A percentile compares a stretch with the other conserved stretches of the same genome.
These are phyloP conservation scores for Strobilomyces dryophilus DNA, from an alignment of 768 basidiomycete species.

Conservation along the genomic window DNA sequence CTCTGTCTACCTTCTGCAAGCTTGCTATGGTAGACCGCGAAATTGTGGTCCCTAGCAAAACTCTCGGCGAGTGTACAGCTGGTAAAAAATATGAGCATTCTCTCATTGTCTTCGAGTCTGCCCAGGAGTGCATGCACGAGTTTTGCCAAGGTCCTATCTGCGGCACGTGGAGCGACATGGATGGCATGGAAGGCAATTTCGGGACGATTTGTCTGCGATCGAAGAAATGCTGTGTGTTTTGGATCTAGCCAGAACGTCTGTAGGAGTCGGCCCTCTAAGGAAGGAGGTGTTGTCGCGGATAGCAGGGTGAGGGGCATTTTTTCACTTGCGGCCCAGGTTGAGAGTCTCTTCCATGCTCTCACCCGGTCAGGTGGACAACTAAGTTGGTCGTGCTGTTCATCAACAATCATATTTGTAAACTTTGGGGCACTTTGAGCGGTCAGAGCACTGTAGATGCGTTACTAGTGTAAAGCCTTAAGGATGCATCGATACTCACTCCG, in stretches of 20 bases:
- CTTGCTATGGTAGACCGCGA: background rate
- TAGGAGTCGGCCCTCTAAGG: background rate
- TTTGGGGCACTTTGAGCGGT: background rate
- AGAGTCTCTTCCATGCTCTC: background rate
- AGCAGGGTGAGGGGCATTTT: background rate
- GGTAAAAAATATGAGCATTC: background rate
- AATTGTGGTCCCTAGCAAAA: background rate
- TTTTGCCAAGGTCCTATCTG: background rate
- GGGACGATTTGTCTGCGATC: background rate
- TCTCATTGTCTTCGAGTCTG: background rate
- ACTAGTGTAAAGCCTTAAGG: background rate
- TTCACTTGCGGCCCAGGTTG: background rate
- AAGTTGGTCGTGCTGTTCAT: conserved; percentile 10
- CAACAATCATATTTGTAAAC: background rate
- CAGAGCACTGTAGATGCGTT: background rate
- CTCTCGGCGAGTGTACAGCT: background rate
- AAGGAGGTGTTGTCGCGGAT: background rate
- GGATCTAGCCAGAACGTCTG: background rate
- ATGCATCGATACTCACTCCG: background rate
- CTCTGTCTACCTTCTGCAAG: background rate
- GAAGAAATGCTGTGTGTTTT: background rate
- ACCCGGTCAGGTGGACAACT: background rate
- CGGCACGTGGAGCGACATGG: background rate
- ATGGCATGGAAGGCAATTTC: conserved; percentile 1
- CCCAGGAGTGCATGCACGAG: background rate